Base-by-base conservation (phyloP, 108 stramenopile genomes). In the Cyclotella baltica region DNA sequence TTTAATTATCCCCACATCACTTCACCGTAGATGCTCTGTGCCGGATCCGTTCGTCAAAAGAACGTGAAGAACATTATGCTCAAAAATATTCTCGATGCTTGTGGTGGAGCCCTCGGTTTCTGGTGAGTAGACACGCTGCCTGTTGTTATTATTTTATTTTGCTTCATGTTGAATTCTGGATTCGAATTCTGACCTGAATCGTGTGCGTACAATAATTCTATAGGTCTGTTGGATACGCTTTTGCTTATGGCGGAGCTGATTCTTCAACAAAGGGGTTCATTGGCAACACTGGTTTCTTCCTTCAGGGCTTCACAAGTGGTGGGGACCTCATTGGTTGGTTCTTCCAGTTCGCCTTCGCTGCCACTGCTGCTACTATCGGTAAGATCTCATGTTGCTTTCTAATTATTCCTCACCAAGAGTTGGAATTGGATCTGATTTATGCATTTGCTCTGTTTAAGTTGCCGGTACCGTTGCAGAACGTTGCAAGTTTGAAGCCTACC, bases 261-360 rank as follows among this genome's bases (percentile, higher is more conserved):
- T 38, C 77, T 30, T 19, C 36, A 31, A 77, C 59, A 30, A 69
- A 70, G n/a, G 53, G 52, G 10, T 84, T 82, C 61, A 73, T 77
- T 69, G 79, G 83, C n/a, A 77, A 58, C 50, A 30, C 68, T 11
- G 70, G 53, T 63, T 84, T 81, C 63, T 76, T 79, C 38, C 78
- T 77, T n/a, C 13, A 20, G 11, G 71, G 53, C 28, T 23, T 73
- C 30, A 35, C 43, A 0, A 27, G 16, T 8, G 76, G 61, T 19
- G 25, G 58, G 16, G 88, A 50, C 51, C 75, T 87, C 63, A 70
- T 96, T 87, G 68, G 77, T 79, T 86, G 91, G 90, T 67, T 93
- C 86, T 80, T 91, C 84, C 82, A 90, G 86, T 89, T 93, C 89
- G 81, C 92, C 73, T 81, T 85, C 84, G 89, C 92, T 56, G 86